Base-by-base conservation (phyloP, 2,329 filamentous ascomycete species). In the Dryadomyces quercus-mongolicae region DNA sequence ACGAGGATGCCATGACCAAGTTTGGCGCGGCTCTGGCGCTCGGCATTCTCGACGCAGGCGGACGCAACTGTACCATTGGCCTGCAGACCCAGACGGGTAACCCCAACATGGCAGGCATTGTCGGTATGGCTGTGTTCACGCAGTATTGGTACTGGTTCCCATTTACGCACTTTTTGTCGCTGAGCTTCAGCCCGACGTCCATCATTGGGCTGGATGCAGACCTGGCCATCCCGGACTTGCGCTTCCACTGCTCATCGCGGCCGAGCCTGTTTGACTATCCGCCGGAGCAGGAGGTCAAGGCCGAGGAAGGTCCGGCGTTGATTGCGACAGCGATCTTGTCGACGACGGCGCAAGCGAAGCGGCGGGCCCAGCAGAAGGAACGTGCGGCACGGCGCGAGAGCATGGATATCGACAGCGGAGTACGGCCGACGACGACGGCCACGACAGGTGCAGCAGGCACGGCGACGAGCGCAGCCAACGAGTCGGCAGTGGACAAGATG, bases 61-160 rank as follows among this genome's bases (percentile, higher is more conserved):
- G 93, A 51, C 87, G 94, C 57, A 98, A 98, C 73, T 98, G 93
- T 77, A 96, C 93, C 18, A 97, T 98, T 62, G 92, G 92, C 34
- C 78, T 98, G 43, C 93, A 98, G 70, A 98, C 93, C 1, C 93
- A 95, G 71, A 96, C 92, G 0, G 94, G 94, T 60, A 98, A 96
- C 67, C 82, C 98, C 61, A 97, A 98, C 76, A 96, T 98, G 91
- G 84, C 91, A 18, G 94, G 89, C 58, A 95, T 98, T 61, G 91
- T 98, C 18, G 94, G 93, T 61, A 95, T 95, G 84, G 92, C 90
- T 31, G 87, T 98, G 53, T 98, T 98, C 72, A 95, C 91, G 9
- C 93, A 98, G 68, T 98, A 98, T 75, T 98, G 93, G 93, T 98
- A 98, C 75, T 98, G 93, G 93, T 98, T 98, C 81, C 93, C 93